Base-by-base conservation (phyloP, 176 grass and related monocot species). In the Rhynchospora breviuscula region DNA sequence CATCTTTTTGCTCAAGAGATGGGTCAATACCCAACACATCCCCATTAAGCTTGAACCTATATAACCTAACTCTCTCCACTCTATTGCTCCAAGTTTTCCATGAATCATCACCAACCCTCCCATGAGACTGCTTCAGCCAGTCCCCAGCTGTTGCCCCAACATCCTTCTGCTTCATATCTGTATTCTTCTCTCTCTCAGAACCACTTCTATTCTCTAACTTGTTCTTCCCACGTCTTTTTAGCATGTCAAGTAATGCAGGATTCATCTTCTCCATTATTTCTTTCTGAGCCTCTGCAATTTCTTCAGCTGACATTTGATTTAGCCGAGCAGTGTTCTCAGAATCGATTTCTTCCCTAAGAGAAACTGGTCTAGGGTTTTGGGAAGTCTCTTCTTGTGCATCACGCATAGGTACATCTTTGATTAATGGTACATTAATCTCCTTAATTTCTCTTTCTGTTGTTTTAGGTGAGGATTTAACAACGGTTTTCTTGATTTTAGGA, bases 61-160 rank as follows among this genome's bases (percentile, higher is more conserved):
- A 90, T 12, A 43, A 78, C 80, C 89, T 91, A 80, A 91, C 85
- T 44, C 52, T 86, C 85, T 98, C 93, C 58, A 98, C 92, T 90
- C 96, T 98, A 75, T 88, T 80, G 46, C 91, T 98, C 96, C 96
- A 98, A 22, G 23, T 79, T 85, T 87, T 91, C 96, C 96, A 98
- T 71, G 87, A 88, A 81, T 84, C 85, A 80, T 47, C 80, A 25
- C 23, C 25, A 6, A 63, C 87, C 78, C 85, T 87, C 87, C 85
- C 52, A 67, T 53, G 62, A 63, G 79, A 82, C 31, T 82, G 49
- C 0, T 57, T 62, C 59, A 89, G 83, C 88, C 82, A 91, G 51
- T 89, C 85, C 49, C 64, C 80, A 77, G 86, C 82, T 29, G 61
- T 65, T 66, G 64, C 52, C 40, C 9, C 82, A 44, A 59, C n/a